Conservation (phyloP, 441 rosid species). For the Manihot esculenta region DNA sequence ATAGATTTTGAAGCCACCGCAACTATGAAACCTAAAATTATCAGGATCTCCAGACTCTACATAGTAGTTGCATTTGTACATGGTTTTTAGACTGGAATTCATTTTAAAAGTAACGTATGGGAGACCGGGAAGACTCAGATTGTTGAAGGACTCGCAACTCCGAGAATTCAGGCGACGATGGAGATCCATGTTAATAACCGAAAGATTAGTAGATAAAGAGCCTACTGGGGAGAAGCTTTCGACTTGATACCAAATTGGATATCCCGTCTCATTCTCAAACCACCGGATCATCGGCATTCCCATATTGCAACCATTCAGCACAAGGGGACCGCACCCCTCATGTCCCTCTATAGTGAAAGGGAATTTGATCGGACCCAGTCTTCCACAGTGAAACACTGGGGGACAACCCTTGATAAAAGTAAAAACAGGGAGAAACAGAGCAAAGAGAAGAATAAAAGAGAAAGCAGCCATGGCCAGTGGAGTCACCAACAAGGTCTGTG, state of each 20-base stretch:
- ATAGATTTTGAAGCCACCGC: too few relatives aligned
- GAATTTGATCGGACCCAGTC: not conserved
- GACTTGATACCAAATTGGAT: slow-evolving; percentile 2
- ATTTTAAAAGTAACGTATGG: too few relatives aligned
- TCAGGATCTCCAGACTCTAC: too few relatives aligned
- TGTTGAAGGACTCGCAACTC: slow-evolving; percentile 7
- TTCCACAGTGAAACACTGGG: not conserved
- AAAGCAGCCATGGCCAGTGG: too few relatives aligned
- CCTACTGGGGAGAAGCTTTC: not conserved
- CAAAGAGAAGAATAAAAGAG: not conserved
- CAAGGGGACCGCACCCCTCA: not conserved
- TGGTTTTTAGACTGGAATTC: not conserved
- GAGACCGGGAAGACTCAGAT: not conserved
- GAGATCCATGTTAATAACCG: not conserved
- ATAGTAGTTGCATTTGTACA: not conserved
- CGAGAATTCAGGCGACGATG: not conserved
- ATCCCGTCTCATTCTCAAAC: not conserved
- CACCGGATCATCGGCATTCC: not conserved
- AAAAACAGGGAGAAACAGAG: not conserved
- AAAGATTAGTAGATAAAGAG: not conserved
- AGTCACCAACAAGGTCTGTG: too few relatives aligned
- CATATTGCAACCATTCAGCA: not conserved
- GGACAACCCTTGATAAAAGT: not conserved
- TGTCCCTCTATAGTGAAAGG: not conserved
- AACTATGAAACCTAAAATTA: too few relatives aligned